Conservation (phyloP, 306 rosid species). For the Begonia loranthoides region DNA sequence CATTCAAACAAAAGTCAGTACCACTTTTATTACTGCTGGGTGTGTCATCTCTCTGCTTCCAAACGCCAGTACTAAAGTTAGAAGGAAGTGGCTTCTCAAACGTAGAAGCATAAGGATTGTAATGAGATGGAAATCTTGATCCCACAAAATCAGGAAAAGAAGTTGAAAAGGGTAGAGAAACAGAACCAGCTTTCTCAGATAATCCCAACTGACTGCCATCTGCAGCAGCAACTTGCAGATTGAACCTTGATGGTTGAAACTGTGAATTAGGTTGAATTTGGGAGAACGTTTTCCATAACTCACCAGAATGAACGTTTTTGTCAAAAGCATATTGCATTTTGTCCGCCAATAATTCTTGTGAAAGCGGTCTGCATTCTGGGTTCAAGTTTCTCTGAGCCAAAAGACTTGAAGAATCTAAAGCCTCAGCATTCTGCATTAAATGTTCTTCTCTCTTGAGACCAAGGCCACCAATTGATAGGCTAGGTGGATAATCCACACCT, state of each 20-base stretch:
- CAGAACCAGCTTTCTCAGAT: slow-evolving; percentile 34
- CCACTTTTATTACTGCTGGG: slow-evolving; percentile 23
- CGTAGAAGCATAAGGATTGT: slow-evolving; percentile 81
- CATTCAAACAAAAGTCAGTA: slow-evolving; percentile 22
- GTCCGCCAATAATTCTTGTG: slow-evolving; percentile 31
- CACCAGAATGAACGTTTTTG: slow-evolving; percentile 32
- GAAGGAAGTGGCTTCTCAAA: slow-evolving; percentile 74
- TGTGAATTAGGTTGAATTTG: slow-evolving; percentile 31
- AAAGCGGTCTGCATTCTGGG: slow-evolving; percentile 31
- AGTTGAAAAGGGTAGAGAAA: slow-evolving; percentile 40
- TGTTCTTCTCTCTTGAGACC: slow-evolving; percentile 26
- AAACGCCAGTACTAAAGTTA: slow-evolving; percentile 40
- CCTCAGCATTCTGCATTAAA: slow-evolving; percentile 25
- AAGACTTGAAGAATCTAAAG: slow-evolving; percentile 29
- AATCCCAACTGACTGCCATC: slow-evolving; percentile 30
- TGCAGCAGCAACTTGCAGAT: slow-evolving; percentile 29
- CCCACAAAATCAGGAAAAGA: slow-evolving; percentile 39
- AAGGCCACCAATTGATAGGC: slow-evolving; percentile 26
- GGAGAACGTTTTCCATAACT: slow-evolving; percentile 33
- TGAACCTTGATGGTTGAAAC: slow-evolving; percentile 33
- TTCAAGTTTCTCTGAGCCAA: slow-evolving; percentile 27
- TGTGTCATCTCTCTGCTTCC: slow-evolving; percentile 37
- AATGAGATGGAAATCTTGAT: slow-evolving; percentile 45
- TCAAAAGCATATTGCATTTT: slow-evolving; percentile 28
- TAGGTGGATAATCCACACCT: slow-evolving; percentile 21